phyloP scores from a whole-genome alignment of 2,329 filamentous ascomycete genomes.

The Ophiostoma sp. region DNA sequence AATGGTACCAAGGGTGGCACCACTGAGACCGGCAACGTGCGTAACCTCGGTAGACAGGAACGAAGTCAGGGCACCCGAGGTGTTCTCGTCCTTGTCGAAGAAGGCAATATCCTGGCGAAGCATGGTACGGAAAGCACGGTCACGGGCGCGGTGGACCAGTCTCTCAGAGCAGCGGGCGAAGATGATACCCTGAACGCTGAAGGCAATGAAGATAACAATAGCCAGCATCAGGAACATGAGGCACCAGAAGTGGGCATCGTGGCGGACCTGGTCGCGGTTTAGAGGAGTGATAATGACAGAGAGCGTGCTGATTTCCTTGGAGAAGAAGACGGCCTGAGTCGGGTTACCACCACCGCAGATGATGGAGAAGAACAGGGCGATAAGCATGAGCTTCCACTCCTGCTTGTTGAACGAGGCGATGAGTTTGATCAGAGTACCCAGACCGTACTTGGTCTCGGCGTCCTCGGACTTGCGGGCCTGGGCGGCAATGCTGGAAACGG shows the following conservation, averaged over 20 bases:
- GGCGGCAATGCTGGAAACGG: conserved; percentile 70
- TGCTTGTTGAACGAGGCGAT: conserved; percentile 76
- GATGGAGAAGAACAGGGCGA: conserved; percentile 71
- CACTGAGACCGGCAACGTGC: conserved; percentile 82
- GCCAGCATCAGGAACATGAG: conserved; percentile 87
- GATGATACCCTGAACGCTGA: conserved; percentile 65
- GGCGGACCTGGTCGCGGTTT: conserved; percentile 59
- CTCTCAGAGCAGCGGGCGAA: conserved; percentile 87
- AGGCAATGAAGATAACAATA: conserved; percentile 69
- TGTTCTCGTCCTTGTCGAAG: conserved; percentile 88
- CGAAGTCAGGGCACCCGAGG: conserved; percentile 81
- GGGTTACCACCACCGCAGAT: conserved; percentile 77
- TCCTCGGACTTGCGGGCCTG: conserved; percentile 54
- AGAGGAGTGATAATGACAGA: conserved; percentile 40
- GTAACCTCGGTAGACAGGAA: conserved; percentile 90
- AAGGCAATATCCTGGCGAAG: conserved; percentile 90
- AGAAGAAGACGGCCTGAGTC: conserved; percentile 71
- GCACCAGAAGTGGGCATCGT: conserved; percentile 80
- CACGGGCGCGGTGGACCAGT: conserved; percentile 78
- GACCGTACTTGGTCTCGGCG: conserved; percentile 54
- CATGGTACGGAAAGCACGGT: conserved; percentile 80
- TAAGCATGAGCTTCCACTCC: conserved; percentile 70
- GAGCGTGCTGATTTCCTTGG: conserved; percentile 74
- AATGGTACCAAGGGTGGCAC: conserved; percentile 82
- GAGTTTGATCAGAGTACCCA: conserved; percentile 76